Base-by-base conservation (phyloP, 192 early-diverging fungal genomes). In the Backusella tuberculispora region DNA sequence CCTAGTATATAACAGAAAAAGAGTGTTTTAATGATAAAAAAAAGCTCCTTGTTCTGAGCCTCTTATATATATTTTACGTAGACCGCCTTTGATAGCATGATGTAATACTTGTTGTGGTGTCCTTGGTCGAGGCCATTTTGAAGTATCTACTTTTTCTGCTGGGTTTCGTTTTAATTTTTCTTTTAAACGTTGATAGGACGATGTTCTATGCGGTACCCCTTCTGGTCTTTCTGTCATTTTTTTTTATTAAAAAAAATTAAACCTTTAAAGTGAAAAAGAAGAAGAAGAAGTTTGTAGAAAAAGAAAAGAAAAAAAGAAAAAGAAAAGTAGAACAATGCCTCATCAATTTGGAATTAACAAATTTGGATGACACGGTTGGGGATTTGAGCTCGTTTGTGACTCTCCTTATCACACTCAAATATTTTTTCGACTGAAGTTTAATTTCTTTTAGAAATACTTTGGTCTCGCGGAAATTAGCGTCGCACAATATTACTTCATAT, bases 31-130 rank as follows among this genome's bases (percentile, higher is more conserved):
- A 26, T 38, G 14, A 45, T 60, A 37, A 24, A 50, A 42, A 70
- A 21, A 37, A 15, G 37, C 41, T 70, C 7, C 9, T 44, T 21
- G 29, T 45, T 19, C 48, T 8, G 47, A 8, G 17, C 42, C 38
- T 43, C 6, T 24, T 63, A 21, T 42, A 12, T 69, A 63, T 46
- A 24, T n/a, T 70, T 70, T 83, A 83, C 81, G 40, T 63, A 83
- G 40, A 8, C 86, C 87, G 66, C 90, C 90, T 53, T 80, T 73
- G 10, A 80, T 13, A 9, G 90, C 83, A 80, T 89, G 87, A 3
- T 74, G 34, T 2, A 85, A 15, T 17, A 90, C 75, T 41, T 83
- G 78, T 41, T 67, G 26, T 19, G 53, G 63, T 29, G 74, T 79
- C 10, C 71, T 63, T 53, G 77, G 77, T 71, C 56, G 50, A 7